phyloP scores from a whole-genome alignment of 257 asterid species.

The Echium plantagineum region DNA sequence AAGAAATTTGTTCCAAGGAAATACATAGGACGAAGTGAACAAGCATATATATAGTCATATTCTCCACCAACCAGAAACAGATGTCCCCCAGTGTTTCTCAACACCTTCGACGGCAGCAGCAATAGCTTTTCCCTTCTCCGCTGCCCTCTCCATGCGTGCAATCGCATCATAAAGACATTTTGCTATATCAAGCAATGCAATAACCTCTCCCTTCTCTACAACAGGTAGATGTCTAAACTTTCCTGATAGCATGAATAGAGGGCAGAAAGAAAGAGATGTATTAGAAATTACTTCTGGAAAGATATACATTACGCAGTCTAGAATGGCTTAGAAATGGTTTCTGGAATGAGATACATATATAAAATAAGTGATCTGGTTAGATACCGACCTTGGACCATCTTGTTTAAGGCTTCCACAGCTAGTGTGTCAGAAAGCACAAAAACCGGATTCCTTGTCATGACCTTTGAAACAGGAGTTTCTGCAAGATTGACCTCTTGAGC shows the following conservation, averaged over 20 bases:
- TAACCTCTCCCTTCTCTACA: conserved; percentile 92
- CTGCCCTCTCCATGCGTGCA: conserved; percentile 95
- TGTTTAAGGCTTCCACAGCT: conserved; percentile 96
- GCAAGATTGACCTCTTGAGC: conserved; percentile 67
- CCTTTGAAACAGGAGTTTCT: conserved; percentile 83
- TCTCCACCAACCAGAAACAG: conserved; percentile 60
- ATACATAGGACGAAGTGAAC: background rate
- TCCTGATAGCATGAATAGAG: conserved; percentile 35
- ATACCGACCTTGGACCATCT: conserved; percentile 87
- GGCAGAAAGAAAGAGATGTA: background rate
- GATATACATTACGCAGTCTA: background rate
- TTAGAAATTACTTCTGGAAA: conserved; percentile 6
- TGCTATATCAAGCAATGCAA: conserved; percentile 89
- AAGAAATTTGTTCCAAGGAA: background rate
- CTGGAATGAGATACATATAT: background rate
- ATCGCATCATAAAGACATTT: conserved; percentile 93
- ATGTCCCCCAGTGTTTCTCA: conserved; percentile 96
- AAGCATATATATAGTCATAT: background rate
- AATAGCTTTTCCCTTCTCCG: conserved; percentile 97
- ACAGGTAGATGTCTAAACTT: conserved; percentile 92
- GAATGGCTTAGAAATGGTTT: background rate
- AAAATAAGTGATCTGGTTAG: background rate
- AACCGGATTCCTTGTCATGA: conserved; percentile 90
- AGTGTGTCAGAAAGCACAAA: conserved; percentile 95
- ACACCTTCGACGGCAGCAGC: conserved; percentile 99